Base-by-base conservation (phyloP, 192 early-diverging fungal species). In the Backusella circina region DNA sequence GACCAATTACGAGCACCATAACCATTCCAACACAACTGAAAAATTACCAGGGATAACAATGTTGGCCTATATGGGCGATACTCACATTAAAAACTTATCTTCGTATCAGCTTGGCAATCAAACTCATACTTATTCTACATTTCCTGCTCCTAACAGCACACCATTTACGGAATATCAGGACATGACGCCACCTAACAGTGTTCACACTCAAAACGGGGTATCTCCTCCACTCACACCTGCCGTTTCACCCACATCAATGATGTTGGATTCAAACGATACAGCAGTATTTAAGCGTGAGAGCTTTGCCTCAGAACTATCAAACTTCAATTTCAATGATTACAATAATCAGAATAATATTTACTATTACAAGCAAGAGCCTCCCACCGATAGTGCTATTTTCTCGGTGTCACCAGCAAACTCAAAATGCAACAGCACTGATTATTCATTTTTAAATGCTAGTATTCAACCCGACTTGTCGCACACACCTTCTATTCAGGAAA, bases 11-110 rank as follows among this genome's bases (percentile, higher is more conserved):
- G 76, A 78, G 30, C 35, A 70, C 10, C 44, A 54, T 3, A 77
- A 38, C 33, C 61, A 54, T 16, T 67, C 72, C 8, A 74, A 50
- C 15, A 74, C 54, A 38, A 51, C 54, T 37, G 73, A 80, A 28
- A 80, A 76, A 64, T 72, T 80, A 61, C 79, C 79, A 30, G 75
- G 79, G 30, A 80, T 80, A 26, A 44, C 74, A 28, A 71, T 72
- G 73, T 73, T 80, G 15, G 41, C 74, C 38, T 44, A 77, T 18
- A 39, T 75, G 21, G 23, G 23, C 15, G 68, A 67, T 8, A 47
- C 71, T 47, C 44, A 47, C 23, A 73, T 73, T 15, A 41, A 44
- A 35, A 26, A 51, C 65, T 18, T 78, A 73, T 67, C 38, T 67
- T 15, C 76, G 47, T 61, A 66, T 72, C 51, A 71, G n/a, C 54